Evolutionary conservation across 2,329 filamentous ascomycete genomes (phyloP).

Genomic region (Nothophoma quercina): DNA sequence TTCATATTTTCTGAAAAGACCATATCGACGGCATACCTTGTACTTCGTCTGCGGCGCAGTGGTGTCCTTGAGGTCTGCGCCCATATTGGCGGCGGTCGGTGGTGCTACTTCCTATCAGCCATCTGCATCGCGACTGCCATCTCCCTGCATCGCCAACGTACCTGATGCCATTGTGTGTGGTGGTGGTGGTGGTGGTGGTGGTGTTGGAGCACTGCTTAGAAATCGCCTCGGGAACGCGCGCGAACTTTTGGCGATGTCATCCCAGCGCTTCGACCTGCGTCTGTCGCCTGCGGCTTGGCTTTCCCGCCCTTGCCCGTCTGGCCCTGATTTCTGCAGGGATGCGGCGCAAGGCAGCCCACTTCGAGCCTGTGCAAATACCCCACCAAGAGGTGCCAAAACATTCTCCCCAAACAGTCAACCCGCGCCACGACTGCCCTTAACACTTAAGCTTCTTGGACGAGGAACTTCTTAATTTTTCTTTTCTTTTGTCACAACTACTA

Average conservation of each 20-base stretch:
- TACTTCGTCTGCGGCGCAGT: slow-evolving; percentile 52
- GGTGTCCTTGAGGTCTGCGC: slow-evolving; percentile 53
- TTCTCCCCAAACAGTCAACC: slow-evolving; percentile 21
- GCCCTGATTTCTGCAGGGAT: slow-evolving; percentile 15
- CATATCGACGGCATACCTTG: slow-evolving; percentile 46
- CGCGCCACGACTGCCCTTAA: slow-evolving; percentile 4
- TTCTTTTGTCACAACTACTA: slow-evolving; percentile 32
- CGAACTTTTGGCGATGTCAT: slow-evolving; percentile 20
- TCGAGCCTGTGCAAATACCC: slow-evolving; percentile 31
- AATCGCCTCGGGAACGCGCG: slow-evolving; percentile 16
- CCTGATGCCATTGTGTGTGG: slow-evolving; percentile 16
- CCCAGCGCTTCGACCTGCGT: neutral
- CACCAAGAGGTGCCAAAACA: slow-evolving; percentile 41
- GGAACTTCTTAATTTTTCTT: too few species aligned
- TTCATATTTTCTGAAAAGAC: neutral
- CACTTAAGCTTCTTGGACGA: too few species aligned
- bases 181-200: slow-evolving; percentile 12
- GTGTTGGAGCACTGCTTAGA: slow-evolving; percentile 17
- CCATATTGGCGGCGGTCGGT: slow-evolving; percentile 53
- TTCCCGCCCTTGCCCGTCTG: slow-evolving; percentile 13
- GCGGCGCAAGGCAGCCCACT: slow-evolving; percentile 17
- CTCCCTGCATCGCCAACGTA: neutral
- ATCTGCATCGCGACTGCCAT: neutral
- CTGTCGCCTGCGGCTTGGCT: slow-evolving; percentile 13
- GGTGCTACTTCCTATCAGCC: slow-evolving; percentile 28